Percentiles rank a stretch among this genome's conserved stretches.
phyloP scores from a whole-genome alignment of 2,329 filamentous ascomycete species.

The Exophiala calicioides region DNA sequence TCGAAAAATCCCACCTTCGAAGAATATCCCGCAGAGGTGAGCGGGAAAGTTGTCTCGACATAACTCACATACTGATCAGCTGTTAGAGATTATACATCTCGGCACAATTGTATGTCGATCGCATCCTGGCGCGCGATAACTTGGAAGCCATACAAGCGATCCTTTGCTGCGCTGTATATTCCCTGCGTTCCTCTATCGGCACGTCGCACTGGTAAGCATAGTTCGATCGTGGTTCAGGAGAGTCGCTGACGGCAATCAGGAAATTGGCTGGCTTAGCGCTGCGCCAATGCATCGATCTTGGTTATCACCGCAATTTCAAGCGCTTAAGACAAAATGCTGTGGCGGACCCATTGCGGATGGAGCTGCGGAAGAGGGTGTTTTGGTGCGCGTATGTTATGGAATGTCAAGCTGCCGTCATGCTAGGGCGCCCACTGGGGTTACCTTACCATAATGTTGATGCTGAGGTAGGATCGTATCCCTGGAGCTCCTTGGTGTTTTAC shows the following conservation, averaged over 20 bases:
- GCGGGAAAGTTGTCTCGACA: not conserved
- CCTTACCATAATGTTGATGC: slow-evolving; percentile 35
- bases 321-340: slow-evolving; percentile 3
- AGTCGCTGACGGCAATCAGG: slow-evolving; percentile 23
- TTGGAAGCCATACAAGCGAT: slow-evolving; percentile 39
- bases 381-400: slow-evolving; percentile 33
- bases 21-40: slow-evolving; percentile 24
- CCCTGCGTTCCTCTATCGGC: slow-evolving; percentile 33
- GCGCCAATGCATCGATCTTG: slow-evolving; percentile 38
- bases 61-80: slow-evolving; percentile 2
- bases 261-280: slow-evolving; percentile 37
- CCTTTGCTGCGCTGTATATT: slow-evolving; percentile 35
- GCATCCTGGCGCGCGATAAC: slow-evolving; percentile 31
- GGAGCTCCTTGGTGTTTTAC: too few species aligned
- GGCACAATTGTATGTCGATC: slow-evolving; percentile 25
- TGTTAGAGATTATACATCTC: slow-evolving; percentile 25
- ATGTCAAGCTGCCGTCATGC: slow-evolving; percentile 32
- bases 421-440: slow-evolving; percentile 35
- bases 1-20: too few species aligned
- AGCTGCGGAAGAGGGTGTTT: slow-evolving; percentile 34
- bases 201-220: slow-evolving; percentile 33
- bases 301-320: slow-evolving; percentile 35
- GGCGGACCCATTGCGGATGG: slow-evolving; percentile 18
- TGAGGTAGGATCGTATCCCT: slow-evolving; percentile 30
- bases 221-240: too few species aligned